Conservation (phyloP, 106 monocot genomes). For the Acorus gramineus region DNA sequence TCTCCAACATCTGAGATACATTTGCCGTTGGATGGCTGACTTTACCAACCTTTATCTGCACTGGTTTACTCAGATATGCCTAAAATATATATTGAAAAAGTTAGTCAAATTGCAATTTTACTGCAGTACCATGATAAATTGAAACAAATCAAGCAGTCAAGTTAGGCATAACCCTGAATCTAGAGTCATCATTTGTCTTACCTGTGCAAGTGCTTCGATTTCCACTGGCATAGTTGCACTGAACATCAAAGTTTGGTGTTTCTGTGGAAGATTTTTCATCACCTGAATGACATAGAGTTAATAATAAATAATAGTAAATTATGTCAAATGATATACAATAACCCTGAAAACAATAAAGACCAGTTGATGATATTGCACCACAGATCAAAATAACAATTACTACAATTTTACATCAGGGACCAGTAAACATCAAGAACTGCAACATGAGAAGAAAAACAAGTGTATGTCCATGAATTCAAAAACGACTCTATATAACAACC, state of each 20-base stretch:
- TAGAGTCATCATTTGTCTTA: conserved; percentile 5
- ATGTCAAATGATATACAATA: neutral
- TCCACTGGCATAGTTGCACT: conserved; percentile 65
- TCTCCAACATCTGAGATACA: conserved; percentile 50
- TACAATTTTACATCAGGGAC: no score
- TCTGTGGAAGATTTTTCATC: conserved; percentile 46
- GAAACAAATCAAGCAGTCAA: no score
- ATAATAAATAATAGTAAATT: neutral
- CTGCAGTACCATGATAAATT: no score
- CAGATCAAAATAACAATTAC: no score
- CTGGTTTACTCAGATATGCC: conserved; percentile 45
- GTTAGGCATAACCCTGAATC: neutral
- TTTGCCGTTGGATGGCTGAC: conserved; percentile 52
- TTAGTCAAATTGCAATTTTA: no score
- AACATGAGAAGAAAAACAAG: no score
- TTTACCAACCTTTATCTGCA: conserved; percentile 57
- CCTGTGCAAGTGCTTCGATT: conserved; percentile 57
- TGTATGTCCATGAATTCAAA: no score
- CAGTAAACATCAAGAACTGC: no score
- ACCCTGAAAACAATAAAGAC: no score
- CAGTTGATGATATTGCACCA: no score
- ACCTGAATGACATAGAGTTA: conserved; percentile 17
- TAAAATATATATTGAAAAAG: conserved; percentile 8
- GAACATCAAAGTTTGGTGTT: conserved; percentile 56
- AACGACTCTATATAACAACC: no score